These are phyloP conservation scores for Erodium moschatum DNA, from an alignment of 441 rosid genomes.

Conservation along the genomic window DNA sequence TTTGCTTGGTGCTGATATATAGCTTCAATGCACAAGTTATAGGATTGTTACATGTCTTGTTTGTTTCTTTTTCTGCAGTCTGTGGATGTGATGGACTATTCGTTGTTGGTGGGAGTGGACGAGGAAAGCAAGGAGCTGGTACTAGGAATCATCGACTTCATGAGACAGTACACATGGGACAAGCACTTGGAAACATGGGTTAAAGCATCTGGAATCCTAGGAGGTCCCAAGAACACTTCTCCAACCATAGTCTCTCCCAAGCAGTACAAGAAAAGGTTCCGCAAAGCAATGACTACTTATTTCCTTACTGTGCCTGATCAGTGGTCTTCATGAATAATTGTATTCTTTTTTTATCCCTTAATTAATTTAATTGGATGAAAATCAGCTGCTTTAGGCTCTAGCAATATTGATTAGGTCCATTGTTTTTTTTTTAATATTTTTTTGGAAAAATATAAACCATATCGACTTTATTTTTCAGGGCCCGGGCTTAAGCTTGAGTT, in stretches of 20 bases:
- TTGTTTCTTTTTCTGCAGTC: conserved; percentile 36
- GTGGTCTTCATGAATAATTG: conserved; percentile 46
- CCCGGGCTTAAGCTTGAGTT: no score
- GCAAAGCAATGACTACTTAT: conserved; percentile 91
- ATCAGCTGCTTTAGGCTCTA: no score
- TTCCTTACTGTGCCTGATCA: conserved; percentile 94
- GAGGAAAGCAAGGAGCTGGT: conserved; percentile 76
- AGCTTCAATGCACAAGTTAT: no score
- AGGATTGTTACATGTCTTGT: neutral
- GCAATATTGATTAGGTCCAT: no score
- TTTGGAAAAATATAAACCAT: no score
- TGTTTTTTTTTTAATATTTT: no score
- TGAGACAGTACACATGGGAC: conserved; percentile 99
- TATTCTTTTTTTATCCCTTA: neutral
- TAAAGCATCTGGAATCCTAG: conserved; percentile 83
- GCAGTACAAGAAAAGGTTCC: conserved; percentile 89
- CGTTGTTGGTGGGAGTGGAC: conserved; percentile 85
- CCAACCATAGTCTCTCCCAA: conserved; percentile 91
- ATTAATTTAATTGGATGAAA: no score
- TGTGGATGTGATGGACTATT: conserved; percentile 91
- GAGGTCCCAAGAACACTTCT: conserved; percentile 64
- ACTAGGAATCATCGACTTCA: conserved; percentile 85
- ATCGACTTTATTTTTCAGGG: no score
- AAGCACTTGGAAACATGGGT: conserved; percentile 95
- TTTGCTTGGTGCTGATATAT: no score